These are phyloP conservation scores for Ophiostoma novo-ulmi DNA, from an alignment of 2,329 filamentous ascomycete genomes.

Conservation along the genomic window DNA sequence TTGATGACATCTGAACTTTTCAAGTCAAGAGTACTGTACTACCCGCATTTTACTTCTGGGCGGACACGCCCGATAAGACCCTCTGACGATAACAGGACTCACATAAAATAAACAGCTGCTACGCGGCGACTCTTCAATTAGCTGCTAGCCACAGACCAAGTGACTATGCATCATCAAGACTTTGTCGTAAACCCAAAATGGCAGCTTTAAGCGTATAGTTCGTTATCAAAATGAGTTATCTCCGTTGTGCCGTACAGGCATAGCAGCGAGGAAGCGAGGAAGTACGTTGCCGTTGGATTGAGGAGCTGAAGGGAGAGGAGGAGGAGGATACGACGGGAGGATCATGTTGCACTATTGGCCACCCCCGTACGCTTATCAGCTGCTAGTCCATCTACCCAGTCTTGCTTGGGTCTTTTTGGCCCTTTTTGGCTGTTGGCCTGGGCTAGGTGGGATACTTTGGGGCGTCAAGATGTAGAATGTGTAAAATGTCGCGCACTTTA, in stretches of 20 bases:
- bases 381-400: neutral
- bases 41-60: neutral
- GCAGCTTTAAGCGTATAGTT: neutral
- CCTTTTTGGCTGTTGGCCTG: neutral
- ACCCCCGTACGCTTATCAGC: slow-evolving; percentile 9
- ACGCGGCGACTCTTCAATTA: neutral
- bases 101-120: neutral
- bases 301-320: neutral
- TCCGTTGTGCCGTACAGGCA: neutral
- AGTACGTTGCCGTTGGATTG: neutral
- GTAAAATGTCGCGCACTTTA: slow-evolving; percentile 7
- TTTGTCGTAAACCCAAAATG: neutral
- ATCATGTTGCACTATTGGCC: slow-evolving; percentile 9
- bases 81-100: neutral
- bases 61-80: neutral
- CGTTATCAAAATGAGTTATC: neutral
- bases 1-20: neutral
- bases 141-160: no score
- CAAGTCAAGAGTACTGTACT: neutral
- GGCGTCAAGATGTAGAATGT: slow-evolving; percentile 1
- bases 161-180: neutral
- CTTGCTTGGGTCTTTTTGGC: slow-evolving; percentile 14
- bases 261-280: neutral
- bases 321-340: neutral
- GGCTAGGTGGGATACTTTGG: neutral